Evolutionary conservation across 1,284 basidiomycete species (phyloP), one percentile per base, ranked within the genome.

Genomic region (Salmacisia buchloeana): DNA sequence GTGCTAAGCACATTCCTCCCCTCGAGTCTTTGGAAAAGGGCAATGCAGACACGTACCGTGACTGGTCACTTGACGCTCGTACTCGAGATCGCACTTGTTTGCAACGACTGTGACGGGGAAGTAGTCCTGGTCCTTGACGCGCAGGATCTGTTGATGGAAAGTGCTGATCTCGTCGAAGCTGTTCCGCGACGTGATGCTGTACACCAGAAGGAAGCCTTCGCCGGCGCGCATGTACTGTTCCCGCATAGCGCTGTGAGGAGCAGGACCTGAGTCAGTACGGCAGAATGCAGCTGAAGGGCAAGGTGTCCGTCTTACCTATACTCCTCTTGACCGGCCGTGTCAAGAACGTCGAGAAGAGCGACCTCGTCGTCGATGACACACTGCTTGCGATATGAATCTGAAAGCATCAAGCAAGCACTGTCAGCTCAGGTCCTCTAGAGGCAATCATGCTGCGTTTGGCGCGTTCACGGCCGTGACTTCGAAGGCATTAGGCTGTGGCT

Each of bases 311-410:
- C 56, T 31, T 71, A 94, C 93, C 91, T 81, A 72, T 98, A 99
- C 84, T 98, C 94, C 82, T 99, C 94, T 82, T 99, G 94, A 54
- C 94, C 94, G 58, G 96, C 96, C 2, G 96, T 98, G 83, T 98
- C 94, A 69, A 99, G 86, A 60, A 99, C 94, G 79, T 99, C 94
- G 63, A 99, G 87, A 61, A 97, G 84, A 1, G 94, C 94, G 27
- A 97, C 92, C 82, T 98, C 96, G 39, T 97, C 94, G 81, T 98
- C 94, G 71, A 99, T 96, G 54, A 80, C 73, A 65, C 79, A 79
- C 61, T 80, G 79, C 64, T 80, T 80, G 35, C 79, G 74, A 67
- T 80, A 80, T 36, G 79, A 80, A 57, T 80, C 79, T 76, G 59
- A 25, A 35, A 33, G 21, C 23, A 2, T 25, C 21, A 27, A 39